Evolutionary conservation across 2,329 filamentous ascomycete species (phyloP).

Genomic region (Colletotrichum tanaceti): DNA sequence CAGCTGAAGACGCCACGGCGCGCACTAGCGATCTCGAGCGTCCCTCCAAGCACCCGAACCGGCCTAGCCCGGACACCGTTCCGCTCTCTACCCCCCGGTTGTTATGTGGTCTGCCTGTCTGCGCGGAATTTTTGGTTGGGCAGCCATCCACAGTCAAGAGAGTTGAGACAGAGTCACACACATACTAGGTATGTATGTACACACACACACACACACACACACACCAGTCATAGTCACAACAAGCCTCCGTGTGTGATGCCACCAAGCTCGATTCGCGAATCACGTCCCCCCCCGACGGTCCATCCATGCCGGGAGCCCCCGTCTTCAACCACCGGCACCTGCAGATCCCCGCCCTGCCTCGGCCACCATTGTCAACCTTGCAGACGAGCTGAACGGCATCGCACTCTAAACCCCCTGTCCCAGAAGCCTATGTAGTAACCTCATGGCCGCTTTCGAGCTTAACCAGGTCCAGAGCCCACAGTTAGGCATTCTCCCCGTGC

Average conservation of each 20-base stretch:
- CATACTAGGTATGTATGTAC: no score
- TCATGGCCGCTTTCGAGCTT: conserved; percentile 26
- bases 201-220: not conserved
- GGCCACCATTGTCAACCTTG: conserved; percentile 16
- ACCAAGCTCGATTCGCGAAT: not conserved
- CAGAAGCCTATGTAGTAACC: not conserved
- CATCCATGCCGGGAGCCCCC: not conserved
- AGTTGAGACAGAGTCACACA: not conserved
- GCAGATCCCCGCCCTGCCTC: conserved; percentile 6
- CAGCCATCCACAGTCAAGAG: conserved; percentile 7
- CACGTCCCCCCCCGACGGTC: not conserved
- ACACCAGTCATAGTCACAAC: conserved; percentile 8
- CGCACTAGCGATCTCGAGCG: conserved; percentile 21
- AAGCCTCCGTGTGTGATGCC: not conserved
- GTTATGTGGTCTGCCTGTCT: no score
- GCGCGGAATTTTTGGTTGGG: conserved; percentile 30
- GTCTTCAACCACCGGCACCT: not conserved
- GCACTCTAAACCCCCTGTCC: not conserved
- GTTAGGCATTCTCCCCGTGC: conserved; percentile 24
- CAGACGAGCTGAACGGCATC: conserved; percentile 32
- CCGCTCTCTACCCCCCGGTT: conserved; percentile 24
- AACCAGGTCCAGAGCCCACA: conserved; percentile 3
- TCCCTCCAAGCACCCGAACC: conserved; percentile 29
- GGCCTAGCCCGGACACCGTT: conserved; percentile 33
- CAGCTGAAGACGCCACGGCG: conserved; percentile 34